phyloP scores from a whole-genome alignment of 2,329 filamentous ascomycete genomes.

The Cladosporium sp. region DNA sequence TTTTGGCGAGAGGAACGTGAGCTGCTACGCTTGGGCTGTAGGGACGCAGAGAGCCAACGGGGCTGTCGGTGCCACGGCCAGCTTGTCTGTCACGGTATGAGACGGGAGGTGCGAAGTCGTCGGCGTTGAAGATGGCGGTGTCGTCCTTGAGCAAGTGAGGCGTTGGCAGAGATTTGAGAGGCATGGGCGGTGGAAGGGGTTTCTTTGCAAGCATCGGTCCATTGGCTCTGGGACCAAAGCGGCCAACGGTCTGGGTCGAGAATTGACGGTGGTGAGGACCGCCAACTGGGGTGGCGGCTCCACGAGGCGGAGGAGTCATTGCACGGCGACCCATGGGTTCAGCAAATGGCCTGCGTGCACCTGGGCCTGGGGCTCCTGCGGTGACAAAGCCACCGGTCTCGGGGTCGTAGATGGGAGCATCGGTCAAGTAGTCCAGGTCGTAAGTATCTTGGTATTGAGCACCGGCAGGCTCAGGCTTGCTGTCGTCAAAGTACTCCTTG shows the following conservation, averaged over 20 bases:
- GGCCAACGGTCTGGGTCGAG: constrained; percentile 29
- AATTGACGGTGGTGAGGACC: constrained; percentile 43
- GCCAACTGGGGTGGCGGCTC: constrained; percentile 49
- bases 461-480: constrained; percentile 44
- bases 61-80: constrained; percentile 59
- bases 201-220: constrained; percentile 42
- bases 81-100: constrained; percentile 58
- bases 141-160: constrained; percentile 82
- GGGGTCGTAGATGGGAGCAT: constrained; percentile 53
- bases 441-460: constrained; percentile 66
- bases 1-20: constrained; percentile 72
- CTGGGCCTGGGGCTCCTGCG: constrained; percentile 8
- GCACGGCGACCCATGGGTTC: constrained; percentile 82
- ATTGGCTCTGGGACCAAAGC: constrained; percentile 20
- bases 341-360: constrained; percentile 59
- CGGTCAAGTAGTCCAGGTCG: constrained; percentile 63
- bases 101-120: constrained; percentile 80
- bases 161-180: constrained; percentile 73
- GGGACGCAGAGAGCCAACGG: constrained; percentile 54
- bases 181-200: constrained; percentile 65
- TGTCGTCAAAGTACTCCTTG: constrained; percentile 97
- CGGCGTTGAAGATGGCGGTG: constrained; percentile 59
- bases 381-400: constrained; percentile 53
- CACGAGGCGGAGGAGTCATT: constrained; percentile 86
- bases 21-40: constrained; percentile 70